Conservation (phyloP, 352 stramenopile genomes). For the Aphanomyces cochlioides region DNA sequence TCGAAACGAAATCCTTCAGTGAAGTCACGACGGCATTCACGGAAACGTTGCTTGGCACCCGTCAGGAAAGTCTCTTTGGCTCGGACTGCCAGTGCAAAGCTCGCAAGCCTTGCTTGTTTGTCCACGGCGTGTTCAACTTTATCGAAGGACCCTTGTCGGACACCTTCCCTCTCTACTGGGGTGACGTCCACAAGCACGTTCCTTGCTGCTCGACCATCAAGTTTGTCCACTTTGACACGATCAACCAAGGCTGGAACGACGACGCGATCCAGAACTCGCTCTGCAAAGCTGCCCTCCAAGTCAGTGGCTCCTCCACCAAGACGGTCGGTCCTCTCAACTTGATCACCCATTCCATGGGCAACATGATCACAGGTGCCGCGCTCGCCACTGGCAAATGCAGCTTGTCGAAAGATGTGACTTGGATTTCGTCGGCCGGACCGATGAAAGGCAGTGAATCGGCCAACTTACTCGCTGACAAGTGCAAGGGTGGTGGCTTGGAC, state of each 20-base stretch:
- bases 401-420: slow-evolving; percentile 36
- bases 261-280: slow-evolving; percentile 29
- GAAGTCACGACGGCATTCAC: too few relatives aligned
- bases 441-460: slow-evolving; percentile 38
- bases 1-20: too few relatives aligned
- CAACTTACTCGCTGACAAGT: slow-evolving; percentile 1
- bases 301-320: slow-evolving; percentile 26
- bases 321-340: slow-evolving; percentile 36
- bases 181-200: neutral
- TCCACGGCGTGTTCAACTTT: neutral
- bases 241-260: slow-evolving; percentile 22
- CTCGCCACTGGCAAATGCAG: slow-evolving; percentile 35
- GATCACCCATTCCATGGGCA: slow-evolving; percentile 49
- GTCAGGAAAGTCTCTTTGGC: too few relatives aligned
- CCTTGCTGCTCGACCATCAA: neutral
- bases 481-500: neutral
- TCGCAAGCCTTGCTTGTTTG: neutral
- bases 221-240: neutral
- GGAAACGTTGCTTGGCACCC: too few relatives aligned
- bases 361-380: slow-evolving; percentile 37
- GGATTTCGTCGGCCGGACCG: slow-evolving; percentile 39
- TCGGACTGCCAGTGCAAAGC: too few relatives aligned
- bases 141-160: neutral
- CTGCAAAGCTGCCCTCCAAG: slow-evolving; percentile 28
- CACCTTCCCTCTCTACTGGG: neutral